phyloP scores from a whole-genome alignment of 768 basidiomycete genomes.

The Strobilomyces confusus region DNA sequence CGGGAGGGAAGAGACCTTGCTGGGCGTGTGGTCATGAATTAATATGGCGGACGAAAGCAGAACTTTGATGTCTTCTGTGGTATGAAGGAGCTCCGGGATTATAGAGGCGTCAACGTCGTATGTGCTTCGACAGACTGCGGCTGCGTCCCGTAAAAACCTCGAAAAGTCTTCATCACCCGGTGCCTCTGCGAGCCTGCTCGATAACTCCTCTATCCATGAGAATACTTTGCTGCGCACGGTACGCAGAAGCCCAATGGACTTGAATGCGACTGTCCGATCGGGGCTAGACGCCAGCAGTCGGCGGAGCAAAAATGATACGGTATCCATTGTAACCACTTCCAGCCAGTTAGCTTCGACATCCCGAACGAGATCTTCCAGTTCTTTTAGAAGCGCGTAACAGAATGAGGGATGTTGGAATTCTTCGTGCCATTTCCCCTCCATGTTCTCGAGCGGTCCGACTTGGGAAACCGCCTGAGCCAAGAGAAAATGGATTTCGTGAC shows the following conservation, averaged over 20 bases:
- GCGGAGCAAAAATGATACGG: constrained; percentile 31
- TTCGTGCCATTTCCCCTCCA: constrained; percentile 8
- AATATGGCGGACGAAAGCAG: constrained; percentile 24
- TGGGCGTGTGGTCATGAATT: constrained; percentile 26
- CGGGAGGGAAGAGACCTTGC: constrained; percentile 3
- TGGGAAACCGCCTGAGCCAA: constrained; percentile 43
- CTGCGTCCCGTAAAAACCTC: constrained; percentile 33
- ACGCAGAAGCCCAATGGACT: constrained; percentile 27
- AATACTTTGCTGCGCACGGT: constrained; percentile 29
- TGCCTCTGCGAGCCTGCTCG: constrained; percentile 14
- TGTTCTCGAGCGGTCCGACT: constrained; percentile 26
- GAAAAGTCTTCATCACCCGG: constrained; percentile 14
- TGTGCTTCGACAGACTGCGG: constrained; percentile 36
- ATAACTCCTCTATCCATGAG: constrained; percentile 36
- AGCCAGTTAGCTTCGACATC: constrained; percentile 43
- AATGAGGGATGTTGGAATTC: constrained; percentile 11
- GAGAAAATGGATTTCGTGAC: constrained; percentile 38
- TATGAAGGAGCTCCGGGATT: constrained; percentile 4
- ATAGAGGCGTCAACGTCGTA: constrained; percentile 23
- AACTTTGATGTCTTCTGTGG: constrained; percentile 20
- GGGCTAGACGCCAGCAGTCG: constrained; percentile 34
- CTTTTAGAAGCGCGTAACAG: constrained; percentile 32
- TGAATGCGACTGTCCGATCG: constrained; percentile 6
- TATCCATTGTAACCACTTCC: constrained; percentile 30
- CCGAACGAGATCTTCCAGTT: constrained; percentile 33